Evolutionary conservation across 805 yeast species (phyloP), one percentile per base, ranked within the genome.

Genomic region (Candida insectalens): DNA sequence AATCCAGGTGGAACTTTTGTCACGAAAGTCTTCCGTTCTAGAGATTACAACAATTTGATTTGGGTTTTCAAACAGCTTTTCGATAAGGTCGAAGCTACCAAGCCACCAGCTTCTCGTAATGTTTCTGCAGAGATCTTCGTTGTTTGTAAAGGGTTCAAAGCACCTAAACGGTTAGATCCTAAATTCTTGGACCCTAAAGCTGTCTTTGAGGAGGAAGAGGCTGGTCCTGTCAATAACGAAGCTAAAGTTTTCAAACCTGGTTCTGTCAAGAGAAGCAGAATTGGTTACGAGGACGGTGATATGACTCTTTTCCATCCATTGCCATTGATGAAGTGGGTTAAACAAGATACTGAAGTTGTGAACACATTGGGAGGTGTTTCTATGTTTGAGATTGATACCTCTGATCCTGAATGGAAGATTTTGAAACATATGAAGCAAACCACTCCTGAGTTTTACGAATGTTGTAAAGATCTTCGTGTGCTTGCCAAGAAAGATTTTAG

Each of bases 111-210:
- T 6, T 87, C 96, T 25, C 88, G 99, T 77, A 87, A 85, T 59
- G 99, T 92, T 22, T 89, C 97, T 54, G 99, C 99, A 3, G 99
- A 92, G 67, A 92, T 92, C 51, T 92, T 92, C 53, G 98, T 92
- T 30, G 96, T 88, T 25, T 92, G 99, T 62, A 78, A 78, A 56
- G 94, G 94, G 9, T 92, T 83, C 65, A 89, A 88, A 57, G 96
- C 97, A 10, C 98, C 99, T 32, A 84, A 88, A 57, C 85, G 82
- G 55, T 59, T 92, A 41, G 99, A 92, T 60, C 96, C 96, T 32
- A 74, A 94, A 50, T 65, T 92, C 36, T 65, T 92, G 40, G 98
- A 92, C 55, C 83, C 97, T 12, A 83, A 73, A 51, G 87, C 83
- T 52, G 97, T 92, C 15, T 92, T 92, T 51, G 97, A 89, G 60